A percentile compares a stretch with the other conserved stretches of the same genome.
Evolutionary conservation across 1,139 yeast species (phyloP).

Genomic region (Ogataea hybrid): DNA sequence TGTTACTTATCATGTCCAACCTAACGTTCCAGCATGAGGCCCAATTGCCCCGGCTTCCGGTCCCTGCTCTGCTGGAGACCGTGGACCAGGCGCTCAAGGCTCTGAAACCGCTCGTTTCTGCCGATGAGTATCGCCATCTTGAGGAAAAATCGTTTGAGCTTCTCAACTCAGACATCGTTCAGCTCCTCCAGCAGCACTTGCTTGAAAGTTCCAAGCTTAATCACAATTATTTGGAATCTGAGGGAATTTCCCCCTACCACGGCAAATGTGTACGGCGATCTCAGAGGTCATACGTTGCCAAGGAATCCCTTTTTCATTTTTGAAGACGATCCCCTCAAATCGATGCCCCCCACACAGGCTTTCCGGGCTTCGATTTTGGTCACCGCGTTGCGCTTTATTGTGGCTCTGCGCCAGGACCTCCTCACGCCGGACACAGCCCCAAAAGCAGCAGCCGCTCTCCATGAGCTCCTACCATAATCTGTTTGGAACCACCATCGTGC

Average conservation of each 20-base stretch:
- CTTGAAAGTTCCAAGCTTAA: slow-evolving; percentile 40
- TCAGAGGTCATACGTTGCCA: slow-evolving; percentile 65
- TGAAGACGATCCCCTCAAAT: slow-evolving; percentile 70
- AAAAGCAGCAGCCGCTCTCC: slow-evolving; percentile 49
- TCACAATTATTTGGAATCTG: slow-evolving; percentile 56
- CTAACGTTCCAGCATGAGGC: slow-evolving; percentile 33
- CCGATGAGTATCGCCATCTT: slow-evolving; percentile 42
- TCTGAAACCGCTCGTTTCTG: slow-evolving; percentile 47
- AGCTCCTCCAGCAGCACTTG: slow-evolving; percentile 52
- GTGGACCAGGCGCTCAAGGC: slow-evolving; percentile 47
- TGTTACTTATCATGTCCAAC: slow-evolving; percentile 4
- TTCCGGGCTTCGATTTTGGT: slow-evolving; percentile 66
- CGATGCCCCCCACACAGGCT: slow-evolving; percentile 56
- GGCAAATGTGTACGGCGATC: slow-evolving; percentile 65
- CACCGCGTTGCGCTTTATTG: slow-evolving; percentile 60
- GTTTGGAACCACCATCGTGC: slow-evolving; percentile 67
- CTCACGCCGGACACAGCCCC: slow-evolving; percentile 60
- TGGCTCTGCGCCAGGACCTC: slow-evolving; percentile 52
- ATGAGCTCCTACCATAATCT: slow-evolving; percentile 66
- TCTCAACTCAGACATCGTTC: slow-evolving; percentile 39
- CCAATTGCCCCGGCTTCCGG: slow-evolving; percentile 48
- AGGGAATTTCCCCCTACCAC: slow-evolving; percentile 55
- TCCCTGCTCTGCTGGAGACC: slow-evolving; percentile 48
- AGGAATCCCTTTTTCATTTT: slow-evolving; percentile 71
- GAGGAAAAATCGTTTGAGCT: slow-evolving; percentile 46